Evolutionary conservation across 345 rosid genomes (phyloP).

Genomic region (Noccaea bulbosa): DNA sequence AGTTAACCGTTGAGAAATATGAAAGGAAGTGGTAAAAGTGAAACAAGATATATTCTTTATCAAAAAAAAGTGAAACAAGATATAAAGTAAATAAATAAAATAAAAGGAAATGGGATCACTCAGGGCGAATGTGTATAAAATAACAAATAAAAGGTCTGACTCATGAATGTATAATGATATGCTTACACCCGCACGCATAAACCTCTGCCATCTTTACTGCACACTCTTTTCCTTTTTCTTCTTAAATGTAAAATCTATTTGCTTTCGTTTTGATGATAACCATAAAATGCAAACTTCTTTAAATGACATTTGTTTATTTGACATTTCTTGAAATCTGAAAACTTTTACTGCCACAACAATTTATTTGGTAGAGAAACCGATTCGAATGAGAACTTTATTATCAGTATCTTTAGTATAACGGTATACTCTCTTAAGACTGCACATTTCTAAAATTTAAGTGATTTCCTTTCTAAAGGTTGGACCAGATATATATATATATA

Average conservation of each 20-base stretch:
- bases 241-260: slow-evolving; percentile 30
- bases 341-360: not conserved
- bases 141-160: slow-evolving; percentile 33
- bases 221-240: slow-evolving; percentile 43
- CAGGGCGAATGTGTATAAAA: slow-evolving; percentile 41
- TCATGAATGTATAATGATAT: slow-evolving; percentile 46
- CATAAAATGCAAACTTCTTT: slow-evolving; percentile 24
- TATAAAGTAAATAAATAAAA: slow-evolving; percentile 8
- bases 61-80: not conserved
- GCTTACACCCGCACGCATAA: slow-evolving; percentile 51
- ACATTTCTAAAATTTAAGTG: not conserved
- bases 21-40: not conserved
- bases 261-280: slow-evolving; percentile 27
- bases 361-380: slow-evolving; percentile 10
- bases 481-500: slow-evolving; percentile 9
- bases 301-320: not conserved
- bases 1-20: slow-evolving; percentile 13
- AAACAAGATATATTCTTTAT: too few species aligned
- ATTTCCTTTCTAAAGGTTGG: not conserved
- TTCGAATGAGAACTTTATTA: slow-evolving; percentile 5
- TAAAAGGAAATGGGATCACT: slow-evolving; percentile 25
- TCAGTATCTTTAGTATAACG: slow-evolving; percentile 1
- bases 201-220: slow-evolving; percentile 47
- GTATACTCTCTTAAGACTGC: not conserved
- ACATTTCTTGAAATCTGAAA: slow-evolving; percentile 35